Evolutionary conservation across 352 stramenopile species (phyloP).

Genomic region (Phytophthora podocarpi): DNA sequence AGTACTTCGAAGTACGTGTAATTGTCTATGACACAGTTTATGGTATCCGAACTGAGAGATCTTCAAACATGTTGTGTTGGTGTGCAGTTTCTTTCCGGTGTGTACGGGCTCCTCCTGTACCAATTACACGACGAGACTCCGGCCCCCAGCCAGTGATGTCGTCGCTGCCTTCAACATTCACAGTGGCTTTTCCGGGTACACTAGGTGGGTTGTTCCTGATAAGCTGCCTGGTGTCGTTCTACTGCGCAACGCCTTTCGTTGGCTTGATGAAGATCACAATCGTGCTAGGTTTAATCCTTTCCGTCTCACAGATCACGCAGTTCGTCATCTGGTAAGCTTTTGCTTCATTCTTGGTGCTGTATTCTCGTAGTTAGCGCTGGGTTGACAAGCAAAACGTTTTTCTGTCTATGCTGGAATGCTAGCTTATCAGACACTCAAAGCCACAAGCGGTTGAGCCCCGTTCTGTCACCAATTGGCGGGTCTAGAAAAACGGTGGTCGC

Average conservation of each 20-base stretch:
- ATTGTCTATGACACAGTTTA: not conserved
- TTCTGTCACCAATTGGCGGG: constrained; percentile 19
- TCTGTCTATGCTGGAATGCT: not conserved
- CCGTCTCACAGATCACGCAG: constrained; percentile 75
- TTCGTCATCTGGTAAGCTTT: constrained; percentile 59
- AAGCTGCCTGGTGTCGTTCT: constrained; percentile 78
- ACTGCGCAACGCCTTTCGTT: constrained; percentile 72
- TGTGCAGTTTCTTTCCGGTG: constrained; percentile 61
- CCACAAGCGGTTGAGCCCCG: constrained; percentile 19
- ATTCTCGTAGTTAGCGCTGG: not conserved
- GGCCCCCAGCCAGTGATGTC: constrained; percentile 42
- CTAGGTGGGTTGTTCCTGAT: constrained; percentile 77
- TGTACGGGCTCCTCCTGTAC: constrained; percentile 34
- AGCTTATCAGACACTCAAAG: constrained; percentile 44
- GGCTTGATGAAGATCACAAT: constrained; percentile 89
- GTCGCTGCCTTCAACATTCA: constrained; percentile 59
- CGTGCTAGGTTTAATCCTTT: constrained; percentile 79
- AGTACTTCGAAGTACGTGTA: constrained; percentile 6
- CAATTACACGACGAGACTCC: constrained; percentile 51
- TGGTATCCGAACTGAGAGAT: not conserved
- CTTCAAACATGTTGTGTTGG: constrained; percentile 4
- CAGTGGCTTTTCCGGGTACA: constrained; percentile 64
- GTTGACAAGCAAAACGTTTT: constrained; percentile 1
- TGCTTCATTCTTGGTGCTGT: not conserved
- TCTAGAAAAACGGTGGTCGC: constrained; percentile 19